Conservation (phyloP, 2,329 filamentous ascomycete species). For the Fusarium sp. region DNA sequence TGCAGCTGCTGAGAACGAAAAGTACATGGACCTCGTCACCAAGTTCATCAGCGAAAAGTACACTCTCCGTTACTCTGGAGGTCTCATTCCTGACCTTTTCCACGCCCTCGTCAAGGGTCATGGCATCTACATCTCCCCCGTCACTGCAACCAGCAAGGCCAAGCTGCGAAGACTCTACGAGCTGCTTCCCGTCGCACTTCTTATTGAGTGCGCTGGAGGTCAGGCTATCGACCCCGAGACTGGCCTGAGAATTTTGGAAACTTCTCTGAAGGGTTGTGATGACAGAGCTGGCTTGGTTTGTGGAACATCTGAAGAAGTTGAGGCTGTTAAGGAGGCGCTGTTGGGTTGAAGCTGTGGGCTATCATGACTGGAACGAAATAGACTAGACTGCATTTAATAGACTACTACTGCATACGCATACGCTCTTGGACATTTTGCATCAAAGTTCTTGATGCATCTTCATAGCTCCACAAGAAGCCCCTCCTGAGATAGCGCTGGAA, state of each 20-base stretch:
- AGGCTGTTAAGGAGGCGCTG: conserved; percentile 45
- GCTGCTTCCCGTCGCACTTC: conserved; percentile 68
- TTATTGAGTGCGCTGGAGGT: conserved; percentile 71
- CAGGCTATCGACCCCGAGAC: conserved; percentile 62
- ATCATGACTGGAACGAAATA: neutral
- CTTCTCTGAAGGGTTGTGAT: conserved; percentile 54
- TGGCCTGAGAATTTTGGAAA: conserved; percentile 56
- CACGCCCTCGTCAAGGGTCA: conserved; percentile 71
- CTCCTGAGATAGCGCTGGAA: neutral
- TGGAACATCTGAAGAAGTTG: conserved; percentile 63
- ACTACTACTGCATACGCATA: neutral
- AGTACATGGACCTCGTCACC: conserved; percentile 62
- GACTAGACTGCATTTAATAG: no score
- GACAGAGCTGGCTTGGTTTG: conserved; percentile 64
- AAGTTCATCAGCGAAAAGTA: conserved; percentile 65
- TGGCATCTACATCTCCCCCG: conserved; percentile 70
- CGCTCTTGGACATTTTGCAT: neutral
- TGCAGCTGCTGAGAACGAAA: conserved; percentile 61
- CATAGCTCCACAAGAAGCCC: neutral
- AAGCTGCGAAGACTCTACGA: conserved; percentile 72
- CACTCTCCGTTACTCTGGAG: conserved; percentile 70
- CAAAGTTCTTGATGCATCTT: neutral
- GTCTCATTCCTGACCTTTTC: conserved; percentile 70
- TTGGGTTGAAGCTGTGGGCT: neutral
- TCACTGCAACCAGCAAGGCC: conserved; percentile 61